A percentile compares a stretch with the other conserved stretches of the same genome.
These are phyloP conservation scores for Castanopsis chinensis DNA, from an alignment of 306 rosid species.

Conservation along the genomic window DNA sequence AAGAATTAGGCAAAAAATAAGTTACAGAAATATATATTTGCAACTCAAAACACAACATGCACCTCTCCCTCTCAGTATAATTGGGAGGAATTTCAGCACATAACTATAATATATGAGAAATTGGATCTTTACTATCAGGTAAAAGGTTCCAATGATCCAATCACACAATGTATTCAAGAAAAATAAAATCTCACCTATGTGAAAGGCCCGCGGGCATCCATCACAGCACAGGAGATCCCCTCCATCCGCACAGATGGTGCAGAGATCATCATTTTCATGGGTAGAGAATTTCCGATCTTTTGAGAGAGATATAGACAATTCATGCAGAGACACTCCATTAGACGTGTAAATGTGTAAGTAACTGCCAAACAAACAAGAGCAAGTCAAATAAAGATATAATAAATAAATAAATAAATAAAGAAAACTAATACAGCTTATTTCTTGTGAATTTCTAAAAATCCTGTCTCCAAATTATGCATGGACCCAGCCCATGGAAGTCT, in stretches of 20 bases:
- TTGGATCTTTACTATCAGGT: neutral
- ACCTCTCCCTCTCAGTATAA: neutral
- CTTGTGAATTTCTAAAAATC: neutral
- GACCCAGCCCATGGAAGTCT: neutral
- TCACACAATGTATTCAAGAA: neutral
- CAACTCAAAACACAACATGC: neutral
- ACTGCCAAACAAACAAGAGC: slow-evolving; percentile 44
- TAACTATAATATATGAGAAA: neutral
- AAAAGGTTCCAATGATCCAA: neutral
- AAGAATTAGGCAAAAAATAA: neutral
- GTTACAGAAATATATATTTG: neutral
- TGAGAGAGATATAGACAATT: slow-evolving; percentile 68
- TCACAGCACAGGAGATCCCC: slow-evolving; percentile 90
- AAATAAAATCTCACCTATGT: slow-evolving; percentile 51
- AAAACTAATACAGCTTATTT: neutral
- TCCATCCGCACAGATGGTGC: slow-evolving; percentile 75
- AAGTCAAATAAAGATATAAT: slow-evolving; percentile 9
- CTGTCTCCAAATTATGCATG: neutral
- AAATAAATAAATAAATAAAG: neutral
- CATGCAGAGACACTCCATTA: slow-evolving; percentile 91
- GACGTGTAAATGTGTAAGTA: slow-evolving; percentile 87
- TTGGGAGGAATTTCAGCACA: neutral
- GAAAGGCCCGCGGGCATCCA: slow-evolving; percentile 93
- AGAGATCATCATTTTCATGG: slow-evolving; percentile 74
- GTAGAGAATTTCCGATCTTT: slow-evolving; percentile 53